Base-by-base conservation (phyloP, 2,329 filamentous ascomycete species). In the Aspergillus calidoustus region DNA sequence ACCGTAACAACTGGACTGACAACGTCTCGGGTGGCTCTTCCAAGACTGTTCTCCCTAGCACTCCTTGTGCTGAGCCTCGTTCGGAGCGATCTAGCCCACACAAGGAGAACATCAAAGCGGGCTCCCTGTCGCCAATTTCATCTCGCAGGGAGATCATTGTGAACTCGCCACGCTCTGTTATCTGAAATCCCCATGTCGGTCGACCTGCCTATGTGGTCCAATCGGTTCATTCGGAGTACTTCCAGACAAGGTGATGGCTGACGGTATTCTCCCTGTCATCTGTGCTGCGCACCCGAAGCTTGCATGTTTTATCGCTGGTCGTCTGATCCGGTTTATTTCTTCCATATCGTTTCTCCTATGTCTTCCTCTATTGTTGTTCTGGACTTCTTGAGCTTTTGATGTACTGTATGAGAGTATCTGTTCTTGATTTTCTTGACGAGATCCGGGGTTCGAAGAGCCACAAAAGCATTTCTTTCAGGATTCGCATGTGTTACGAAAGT, bases 71-170 rank as follows among this genome's bases (percentile, higher is more conserved):
- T 23, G 71, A 76, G 28, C 67, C 67, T 53, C 73, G 71, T 53
- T 74, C 77, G 13, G 74, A 74, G 49, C 74, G 74, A 56, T 76
- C 76, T 28, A 81, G 74, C 61, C 76, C 79, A n/a, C 74, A 74
- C 31, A 81, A 79, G 64, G 74, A 77, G 54, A 75, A 73, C 38
- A 68, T 73, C 62, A 73, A 74, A 58, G 67, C 76, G 17, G 76
- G 72, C 15, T 77, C 76, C 34, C 58, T 71, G 47, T 80, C 78
- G 13, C 77, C 77, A 4, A 69, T 73, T 28, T 74, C 76, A 13
- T 76, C 76, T 15, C 74, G 76, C 60, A 77, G 77, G 68, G 75
- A 77, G 62, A 71, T 79, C 46, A 60, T 72, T 41, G 64, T 76
- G 49, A 72, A 73, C 19, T 76, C 76, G 46, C 73, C 76, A 53